Evolutionary conservation across 78 protist genomes (phyloP).

Genomic region (Emiliania huxleyi): DNA sequence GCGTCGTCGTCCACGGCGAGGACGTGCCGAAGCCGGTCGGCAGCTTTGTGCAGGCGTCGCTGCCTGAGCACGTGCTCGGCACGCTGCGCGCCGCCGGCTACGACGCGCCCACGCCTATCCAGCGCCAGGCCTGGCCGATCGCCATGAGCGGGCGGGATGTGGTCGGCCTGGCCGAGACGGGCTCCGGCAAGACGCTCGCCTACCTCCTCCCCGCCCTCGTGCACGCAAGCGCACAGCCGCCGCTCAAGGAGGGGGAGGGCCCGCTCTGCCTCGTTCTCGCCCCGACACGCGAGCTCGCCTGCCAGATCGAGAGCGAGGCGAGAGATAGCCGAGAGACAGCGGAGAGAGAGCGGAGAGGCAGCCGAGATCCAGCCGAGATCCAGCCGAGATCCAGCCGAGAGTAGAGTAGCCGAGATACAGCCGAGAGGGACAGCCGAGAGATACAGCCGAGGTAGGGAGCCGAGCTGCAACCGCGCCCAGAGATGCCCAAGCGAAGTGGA

Average conservation of each 20-base stretch:
- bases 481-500: no score
- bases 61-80: not conserved
- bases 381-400: no score
- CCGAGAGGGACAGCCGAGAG: not conserved
- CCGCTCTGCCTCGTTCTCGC: slow-evolving; percentile 60
- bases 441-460: no score
- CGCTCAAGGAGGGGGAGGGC: slow-evolving; percentile 9
- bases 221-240: slow-evolving; percentile 12
- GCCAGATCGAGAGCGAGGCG: slow-evolving; percentile 60
- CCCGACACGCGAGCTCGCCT: slow-evolving; percentile 80
- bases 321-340: slow-evolving; percentile 20
- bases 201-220: slow-evolving; percentile 59
- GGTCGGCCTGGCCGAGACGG: slow-evolving; percentile 72
- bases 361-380: no score
- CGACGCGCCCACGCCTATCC: slow-evolving; percentile 55
- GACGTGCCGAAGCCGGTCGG: not conserved
- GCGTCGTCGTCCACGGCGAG: not conserved
- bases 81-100: not conserved
- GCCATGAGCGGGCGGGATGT: slow-evolving; percentile 49
- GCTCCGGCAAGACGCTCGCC: slow-evolving; percentile 77
- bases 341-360: no score
- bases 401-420: no score
- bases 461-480: no score
- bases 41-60: not conserved
- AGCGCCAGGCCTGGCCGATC: slow-evolving; percentile 58